Evolutionary conservation across 2,329 filamentous ascomycete genomes (phyloP), one percentile per base, ranked within the genome.

Genomic region (Paramyrothecium sp.): DNA sequence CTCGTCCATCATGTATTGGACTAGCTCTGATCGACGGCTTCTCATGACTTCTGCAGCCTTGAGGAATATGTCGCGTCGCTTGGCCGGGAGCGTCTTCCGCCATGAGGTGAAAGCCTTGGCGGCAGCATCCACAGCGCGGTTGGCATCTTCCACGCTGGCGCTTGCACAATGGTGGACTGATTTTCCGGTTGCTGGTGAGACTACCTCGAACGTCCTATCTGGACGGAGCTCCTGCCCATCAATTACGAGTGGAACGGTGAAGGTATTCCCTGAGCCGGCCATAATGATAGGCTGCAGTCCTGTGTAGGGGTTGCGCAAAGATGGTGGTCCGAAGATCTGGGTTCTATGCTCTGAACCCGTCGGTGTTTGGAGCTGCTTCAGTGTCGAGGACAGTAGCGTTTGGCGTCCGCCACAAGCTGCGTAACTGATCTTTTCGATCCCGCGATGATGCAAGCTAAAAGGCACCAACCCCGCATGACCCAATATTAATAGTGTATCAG

Each of bases 81-180:
- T 68, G 22, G 76, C 67, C 1, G 87, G 83, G 50, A 84, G 85
- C 3, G 83, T 83, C 61, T 82, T 83, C 48, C 82, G 80, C 91
- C 91, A 96, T 58, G 81, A 74, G 48, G 81, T 82, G 71, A 91
- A 88, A 1, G 91, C 90, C 16, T 78, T 77, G n/a, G 86, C 77
- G 1, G 90, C 90, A 7, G 78, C 73, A 23, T 71, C 63, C 54
- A 80, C 72, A 11, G 87, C 82, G 11, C 76, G 73, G 19, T 82
- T 73, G 26, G 87, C 87, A 61, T 84, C 78, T 2, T 76, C 72
- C 51, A 83, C 82, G 41, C 81, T 75, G 3, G 86, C 84, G 34
- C 82, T 84, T 34, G 81, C 79, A 57, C 82, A 84, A 56, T 80
- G 78, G 60, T 82, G 76, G 67, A 87, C 78, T 44, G 85, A 68